Percentiles rank a stretch among this genome's conserved stretches.
Evolutionary conservation across 2,329 filamentous ascomycete genomes (phyloP).

Genomic region (Cadophora luteo-olivacea): DNA sequence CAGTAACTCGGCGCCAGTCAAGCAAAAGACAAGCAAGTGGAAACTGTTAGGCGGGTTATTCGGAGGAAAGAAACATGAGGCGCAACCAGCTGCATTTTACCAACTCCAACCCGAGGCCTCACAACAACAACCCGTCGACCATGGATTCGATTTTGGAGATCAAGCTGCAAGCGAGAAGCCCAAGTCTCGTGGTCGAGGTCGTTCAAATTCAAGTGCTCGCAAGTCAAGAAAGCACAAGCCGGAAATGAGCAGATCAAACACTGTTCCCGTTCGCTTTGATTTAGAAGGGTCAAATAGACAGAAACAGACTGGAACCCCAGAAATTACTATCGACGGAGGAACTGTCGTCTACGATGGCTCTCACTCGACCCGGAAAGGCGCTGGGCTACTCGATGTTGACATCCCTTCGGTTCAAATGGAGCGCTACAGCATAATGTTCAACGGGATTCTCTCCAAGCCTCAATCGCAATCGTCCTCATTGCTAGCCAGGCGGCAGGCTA

Average conservation of each 20-base stretch:
- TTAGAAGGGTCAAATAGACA: slow-evolving; percentile 29
- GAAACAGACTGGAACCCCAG: slow-evolving; percentile 25
- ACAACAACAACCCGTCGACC: slow-evolving; percentile 22
- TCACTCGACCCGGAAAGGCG: slow-evolving; percentile 16
- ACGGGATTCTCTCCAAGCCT: slow-evolving; percentile 65
- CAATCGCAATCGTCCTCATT: slow-evolving; percentile 44
- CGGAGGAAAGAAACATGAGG: slow-evolving; percentile 49
- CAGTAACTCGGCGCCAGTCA: slow-evolving; percentile 25
- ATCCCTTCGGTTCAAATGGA: slow-evolving; percentile 85
- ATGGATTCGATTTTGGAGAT: slow-evolving; percentile 23
- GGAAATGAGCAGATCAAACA: slow-evolving; percentile 39
- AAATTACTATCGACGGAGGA: slow-evolving; percentile 37
- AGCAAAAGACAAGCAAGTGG: slow-evolving; percentile 59
- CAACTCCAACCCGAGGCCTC: slow-evolving; percentile 40
- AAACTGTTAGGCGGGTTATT: slow-evolving; percentile 63
- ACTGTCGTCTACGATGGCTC: slow-evolving; percentile 22
- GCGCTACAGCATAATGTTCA: slow-evolving; percentile 94
- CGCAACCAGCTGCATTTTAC: slow-evolving; percentile 39
- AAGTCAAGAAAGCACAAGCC: slow-evolving; percentile 37
- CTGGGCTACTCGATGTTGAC: slow-evolving; percentile 70
- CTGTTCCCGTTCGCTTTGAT: slow-evolving; percentile 36
- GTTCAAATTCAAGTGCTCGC: slow-evolving; percentile 35
- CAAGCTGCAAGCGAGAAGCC: slow-evolving; percentile 27
- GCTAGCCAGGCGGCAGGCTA: slow-evolving; percentile 64
- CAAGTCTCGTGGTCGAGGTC: slow-evolving; percentile 32